These are phyloP conservation scores for Gaillardinia entomophila DNA, from an alignment of 805 yeast species.

Conservation along the genomic window DNA sequence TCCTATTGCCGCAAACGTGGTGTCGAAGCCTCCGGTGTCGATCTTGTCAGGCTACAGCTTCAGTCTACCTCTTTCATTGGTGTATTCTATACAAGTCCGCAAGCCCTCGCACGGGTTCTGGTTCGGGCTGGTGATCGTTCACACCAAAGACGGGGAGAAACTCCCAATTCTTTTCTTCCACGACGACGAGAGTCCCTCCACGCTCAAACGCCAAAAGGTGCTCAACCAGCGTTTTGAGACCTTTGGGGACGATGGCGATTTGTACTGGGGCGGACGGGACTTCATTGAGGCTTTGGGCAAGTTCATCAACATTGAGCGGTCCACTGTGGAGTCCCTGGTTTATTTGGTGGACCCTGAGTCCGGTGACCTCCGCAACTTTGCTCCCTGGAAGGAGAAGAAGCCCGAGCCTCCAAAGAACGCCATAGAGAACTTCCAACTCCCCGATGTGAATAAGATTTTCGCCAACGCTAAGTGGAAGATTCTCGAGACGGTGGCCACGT, in stretches of 20 bases:
- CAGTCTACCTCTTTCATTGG: conserved; percentile 48
- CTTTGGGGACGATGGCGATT: conserved; percentile 46
- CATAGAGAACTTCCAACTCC: conserved; percentile 7
- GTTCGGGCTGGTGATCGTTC: conserved; percentile 81
- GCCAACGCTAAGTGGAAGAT: conserved; percentile 81
- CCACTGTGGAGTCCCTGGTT: conserved; percentile 68
- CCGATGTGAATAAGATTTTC: conserved; percentile 41
- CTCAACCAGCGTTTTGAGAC: conserved; percentile 69
- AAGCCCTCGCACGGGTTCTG: conserved; percentile 85
- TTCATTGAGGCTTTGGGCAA: conserved; percentile 52
- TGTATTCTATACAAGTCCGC: conserved; percentile 78
- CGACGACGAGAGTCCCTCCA: conserved; percentile 79
- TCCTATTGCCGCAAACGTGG: conserved; percentile 13
- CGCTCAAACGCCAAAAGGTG: conserved; percentile 53
- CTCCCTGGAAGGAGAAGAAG: conserved; percentile 22
- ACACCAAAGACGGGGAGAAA: conserved; percentile 60
- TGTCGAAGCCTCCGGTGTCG: conserved; percentile 47
- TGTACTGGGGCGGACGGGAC: conserved; percentile 92
- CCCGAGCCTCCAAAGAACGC: conserved; percentile 2
- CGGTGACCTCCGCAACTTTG: conserved; percentile 56
- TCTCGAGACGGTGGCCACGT: conserved; percentile 76
- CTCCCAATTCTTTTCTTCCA: conserved; percentile 89
- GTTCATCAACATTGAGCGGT: conserved; percentile 58
- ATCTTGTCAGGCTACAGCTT: conserved; percentile 63
- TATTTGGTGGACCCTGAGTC: conserved; percentile 74